phyloP scores from a whole-genome alignment of 805 yeast species.

The Metschnikowia proteae region DNA sequence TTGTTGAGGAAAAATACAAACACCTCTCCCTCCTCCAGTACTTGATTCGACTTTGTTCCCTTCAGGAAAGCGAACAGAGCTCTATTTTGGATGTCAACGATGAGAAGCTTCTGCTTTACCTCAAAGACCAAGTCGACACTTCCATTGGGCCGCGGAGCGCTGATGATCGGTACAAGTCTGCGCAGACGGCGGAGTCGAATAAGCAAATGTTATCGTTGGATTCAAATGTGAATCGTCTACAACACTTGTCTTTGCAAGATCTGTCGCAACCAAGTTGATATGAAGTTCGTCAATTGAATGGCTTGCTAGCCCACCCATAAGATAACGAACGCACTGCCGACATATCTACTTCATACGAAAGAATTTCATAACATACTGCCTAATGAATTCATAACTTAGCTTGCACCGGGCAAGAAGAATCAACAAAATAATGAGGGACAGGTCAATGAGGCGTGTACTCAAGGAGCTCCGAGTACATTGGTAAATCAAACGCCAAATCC shows the following conservation, averaged over 20 bases:
- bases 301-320: background rate
- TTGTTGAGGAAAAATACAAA: slow-evolving; percentile 14
- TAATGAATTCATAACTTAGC: background rate
- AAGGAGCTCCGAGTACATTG: slow-evolving; percentile 5
- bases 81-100: slow-evolving; percentile 56
- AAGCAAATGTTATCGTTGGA: slow-evolving; percentile 22
- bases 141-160: slow-evolving; percentile 19
- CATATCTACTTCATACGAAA: background rate
- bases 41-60: slow-evolving; percentile 51
- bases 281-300: background rate
- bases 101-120: slow-evolving; percentile 58
- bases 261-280: background rate
- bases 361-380: background rate
- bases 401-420: slow-evolving; percentile 1
- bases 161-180: slow-evolving; percentile 13
- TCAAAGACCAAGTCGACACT: slow-evolving; percentile 51
- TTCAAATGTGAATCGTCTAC: slow-evolving; percentile 33
- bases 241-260: slow-evolving; percentile 25
- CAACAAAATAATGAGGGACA: background rate
- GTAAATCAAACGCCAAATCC: background rate
- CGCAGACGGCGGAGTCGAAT: slow-evolving; percentile 11
- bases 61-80: slow-evolving; percentile 57
- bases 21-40: slow-evolving; percentile 62
- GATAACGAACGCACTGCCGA: background rate
- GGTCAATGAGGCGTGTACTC: background rate